Percentiles rank a stretch among this genome's conserved stretches.
Conservation (phyloP, 768 basidiomycete genomes). For the Tulasnella sp. region DNA sequence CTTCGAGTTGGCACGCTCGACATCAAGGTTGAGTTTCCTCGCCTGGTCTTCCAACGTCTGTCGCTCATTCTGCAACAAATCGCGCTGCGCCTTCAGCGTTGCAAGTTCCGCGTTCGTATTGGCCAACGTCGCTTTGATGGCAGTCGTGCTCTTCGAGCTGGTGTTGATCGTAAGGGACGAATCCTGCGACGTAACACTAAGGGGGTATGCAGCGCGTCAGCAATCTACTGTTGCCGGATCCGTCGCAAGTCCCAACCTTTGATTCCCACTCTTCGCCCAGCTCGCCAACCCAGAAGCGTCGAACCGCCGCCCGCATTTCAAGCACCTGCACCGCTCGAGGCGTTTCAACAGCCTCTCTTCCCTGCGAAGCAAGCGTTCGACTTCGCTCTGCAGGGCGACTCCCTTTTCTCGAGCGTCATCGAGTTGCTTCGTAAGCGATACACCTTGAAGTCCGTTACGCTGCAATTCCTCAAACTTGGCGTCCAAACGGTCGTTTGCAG, state of each 20-base stretch:
- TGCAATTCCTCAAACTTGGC: constrained; percentile 79
- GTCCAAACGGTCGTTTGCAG: constrained; percentile 74
- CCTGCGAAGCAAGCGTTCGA: constrained; percentile 47
- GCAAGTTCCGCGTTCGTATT: constrained; percentile 52
- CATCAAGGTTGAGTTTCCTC: neutral
- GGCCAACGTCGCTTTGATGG: constrained; percentile 27
- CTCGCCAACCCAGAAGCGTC: constrained; percentile 15
- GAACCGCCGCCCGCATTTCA: constrained; percentile 11
- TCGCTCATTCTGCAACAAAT: constrained; percentile 64
- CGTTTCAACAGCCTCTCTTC: constrained; percentile 35
- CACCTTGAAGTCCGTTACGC: constrained; percentile 62
- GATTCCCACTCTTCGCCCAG: too few species aligned
- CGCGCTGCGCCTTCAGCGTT: constrained; percentile 49
- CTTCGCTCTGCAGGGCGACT: constrained; percentile 55
- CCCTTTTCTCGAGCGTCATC: constrained; percentile 49
- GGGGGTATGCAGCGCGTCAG: neutral
- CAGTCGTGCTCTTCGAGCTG: neutral
- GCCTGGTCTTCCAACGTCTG: constrained; percentile 60
- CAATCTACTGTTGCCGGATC: neutral
- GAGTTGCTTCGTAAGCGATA: neutral
- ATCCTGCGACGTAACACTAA: neutral
- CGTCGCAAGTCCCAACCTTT: too few species aligned
- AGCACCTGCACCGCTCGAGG: constrained; percentile 15
- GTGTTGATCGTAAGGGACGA: neutral
- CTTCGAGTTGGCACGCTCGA: neutral